Conservation (phyloP, 73 alveolate genomes). For the Tetrahymena malaccensis region DNA sequence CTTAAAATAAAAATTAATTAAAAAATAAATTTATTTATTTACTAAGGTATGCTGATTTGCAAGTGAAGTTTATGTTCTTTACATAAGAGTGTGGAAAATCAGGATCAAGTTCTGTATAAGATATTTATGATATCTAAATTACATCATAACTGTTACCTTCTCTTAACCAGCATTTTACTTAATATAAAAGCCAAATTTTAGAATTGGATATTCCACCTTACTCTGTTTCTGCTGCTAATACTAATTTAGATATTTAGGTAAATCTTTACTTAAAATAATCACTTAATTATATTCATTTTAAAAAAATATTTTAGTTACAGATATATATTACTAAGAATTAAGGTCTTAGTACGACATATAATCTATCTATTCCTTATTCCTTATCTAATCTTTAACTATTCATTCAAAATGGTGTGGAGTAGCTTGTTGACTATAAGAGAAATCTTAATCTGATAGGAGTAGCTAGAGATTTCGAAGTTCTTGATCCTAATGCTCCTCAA, state of each 20-base stretch:
- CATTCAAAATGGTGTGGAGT: neutral
- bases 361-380: neutral
- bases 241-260: no score
- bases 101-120: neutral
- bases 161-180: no score
- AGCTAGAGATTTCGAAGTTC: neutral
- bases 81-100: neutral
- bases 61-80: neutral
- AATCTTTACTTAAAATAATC: no score
- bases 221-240: no score
- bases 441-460: neutral
- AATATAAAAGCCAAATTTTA: no score
- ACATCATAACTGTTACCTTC: neutral
- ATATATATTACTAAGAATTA: no score
- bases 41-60: neutral
- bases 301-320: no score
- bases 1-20: no score
- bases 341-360: no score
- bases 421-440: neutral
- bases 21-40: no score
- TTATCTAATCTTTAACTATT: neutral
- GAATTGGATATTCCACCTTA: no score
- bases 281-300: no score
- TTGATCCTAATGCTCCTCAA: neutral
- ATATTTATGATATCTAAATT: neutral